phyloP scores from a whole-genome alignment of 345 rosid genomes.

The Syzygium aromaticum region DNA sequence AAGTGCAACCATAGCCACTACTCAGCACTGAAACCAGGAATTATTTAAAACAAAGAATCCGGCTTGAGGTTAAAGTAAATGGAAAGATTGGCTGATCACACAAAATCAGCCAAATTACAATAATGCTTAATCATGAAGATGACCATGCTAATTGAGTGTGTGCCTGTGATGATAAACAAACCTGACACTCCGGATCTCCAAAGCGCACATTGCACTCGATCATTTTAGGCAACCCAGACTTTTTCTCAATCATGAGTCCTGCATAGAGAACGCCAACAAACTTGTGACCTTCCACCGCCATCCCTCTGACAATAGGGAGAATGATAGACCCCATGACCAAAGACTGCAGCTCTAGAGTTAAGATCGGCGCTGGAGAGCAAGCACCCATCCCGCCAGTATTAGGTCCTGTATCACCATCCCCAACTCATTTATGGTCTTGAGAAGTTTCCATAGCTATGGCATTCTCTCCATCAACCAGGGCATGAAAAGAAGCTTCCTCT shows the following conservation, averaged over 20 bases:
- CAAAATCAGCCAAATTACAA: background rate
- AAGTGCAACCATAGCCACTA: background rate
- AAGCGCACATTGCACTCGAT: conserved; percentile 95
- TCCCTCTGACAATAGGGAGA: conserved; percentile 79
- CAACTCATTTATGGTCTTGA: conserved; percentile 91
- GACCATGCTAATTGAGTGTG: background rate
- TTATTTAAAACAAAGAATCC: background rate
- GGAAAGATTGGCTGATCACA: background rate
- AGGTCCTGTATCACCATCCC: conserved; percentile 93
- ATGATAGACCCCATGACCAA: conserved; percentile 79
- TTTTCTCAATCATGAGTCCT: conserved; percentile 91
- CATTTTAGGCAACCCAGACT: conserved; percentile 86
- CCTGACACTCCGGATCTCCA: conserved; percentile 99
- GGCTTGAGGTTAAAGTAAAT: background rate
- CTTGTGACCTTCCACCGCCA: conserved; percentile 85
- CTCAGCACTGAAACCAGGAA: background rate
- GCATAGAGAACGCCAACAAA: conserved; percentile 84
- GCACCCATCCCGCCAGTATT: conserved; percentile 99
- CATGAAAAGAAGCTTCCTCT: conserved; percentile 93
- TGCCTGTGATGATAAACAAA: conserved; percentile 3
- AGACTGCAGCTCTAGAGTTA: conserved; percentile 60
- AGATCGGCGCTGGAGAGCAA: conserved; percentile 76
- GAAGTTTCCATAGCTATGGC: conserved; percentile 90
- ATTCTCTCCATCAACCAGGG: conserved; percentile 89
- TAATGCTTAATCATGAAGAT: background rate